Evolutionary conservation across 441 rosid genomes (phyloP).

Genomic region (Populus hybrid): DNA sequence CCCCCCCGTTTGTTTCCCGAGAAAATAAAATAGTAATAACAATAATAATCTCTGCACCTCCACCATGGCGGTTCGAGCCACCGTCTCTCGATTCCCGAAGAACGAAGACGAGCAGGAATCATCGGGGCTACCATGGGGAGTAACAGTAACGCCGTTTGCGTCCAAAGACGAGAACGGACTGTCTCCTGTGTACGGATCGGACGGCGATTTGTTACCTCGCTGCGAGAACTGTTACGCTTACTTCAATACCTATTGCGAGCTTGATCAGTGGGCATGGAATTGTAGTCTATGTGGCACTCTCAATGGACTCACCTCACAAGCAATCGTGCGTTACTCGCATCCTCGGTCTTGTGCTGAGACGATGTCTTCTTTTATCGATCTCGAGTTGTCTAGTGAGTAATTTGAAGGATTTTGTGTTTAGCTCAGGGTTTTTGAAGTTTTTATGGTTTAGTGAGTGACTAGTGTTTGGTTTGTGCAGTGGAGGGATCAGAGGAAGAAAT

Average conservation of each 20-base stretch:
- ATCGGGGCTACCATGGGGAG: conserved; percentile 93
- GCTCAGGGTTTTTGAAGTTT: neutral
- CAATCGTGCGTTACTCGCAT: conserved; percentile 74
- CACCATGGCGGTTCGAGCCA: conserved; percentile 79
- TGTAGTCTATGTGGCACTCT: conserved; percentile 92
- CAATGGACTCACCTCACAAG: conserved; percentile 71
- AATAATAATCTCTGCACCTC: neutral
- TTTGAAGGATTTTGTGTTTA: neutral
- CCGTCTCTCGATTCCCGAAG: conserved; percentile 75
- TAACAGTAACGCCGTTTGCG: conserved; percentile 89
- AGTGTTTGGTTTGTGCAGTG: conserved; percentile 23
- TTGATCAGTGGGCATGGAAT: conserved; percentile 97
- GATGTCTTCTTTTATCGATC: conserved; percentile 92
- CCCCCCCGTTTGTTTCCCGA: conserved; percentile 19
- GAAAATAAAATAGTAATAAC: neutral
- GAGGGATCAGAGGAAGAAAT: conserved; percentile 79
- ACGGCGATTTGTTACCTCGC: conserved; percentile 78
- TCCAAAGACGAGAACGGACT: conserved; percentile 78
- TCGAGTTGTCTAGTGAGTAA: conserved; percentile 67
- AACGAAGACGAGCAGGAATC: conserved; percentile 78
- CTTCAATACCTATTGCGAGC: conserved; percentile 89
- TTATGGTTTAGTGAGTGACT: neutral
- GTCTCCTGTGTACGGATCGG: conserved; percentile 72
- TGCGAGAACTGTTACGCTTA: conserved; percentile 94
- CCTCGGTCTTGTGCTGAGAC: conserved; percentile 82